A percentile compares a stretch with the other conserved stretches of the same genome.
These are phyloP conservation scores for Fusarium sp. DNA, from an alignment of 2,329 filamentous ascomycete species.

Conservation along the genomic window DNA sequence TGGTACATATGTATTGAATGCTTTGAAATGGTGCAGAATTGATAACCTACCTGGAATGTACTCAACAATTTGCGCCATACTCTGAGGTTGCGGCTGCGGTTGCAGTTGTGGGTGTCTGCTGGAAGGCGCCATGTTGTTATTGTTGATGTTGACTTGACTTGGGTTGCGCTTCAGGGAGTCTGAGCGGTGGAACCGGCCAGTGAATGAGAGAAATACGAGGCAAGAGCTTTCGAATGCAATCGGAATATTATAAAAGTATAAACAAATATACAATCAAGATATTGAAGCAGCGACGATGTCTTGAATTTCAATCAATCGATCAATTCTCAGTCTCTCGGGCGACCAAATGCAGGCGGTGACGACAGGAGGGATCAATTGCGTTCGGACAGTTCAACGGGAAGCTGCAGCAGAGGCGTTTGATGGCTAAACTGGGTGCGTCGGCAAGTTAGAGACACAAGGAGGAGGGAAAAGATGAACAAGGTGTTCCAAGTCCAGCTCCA, in stretches of 20 bases:
- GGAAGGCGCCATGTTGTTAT: constrained; percentile 62
- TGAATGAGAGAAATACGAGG: background rate
- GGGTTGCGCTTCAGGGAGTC: constrained; percentile 38
- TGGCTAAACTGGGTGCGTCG: background rate
- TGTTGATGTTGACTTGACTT: constrained; percentile 38
- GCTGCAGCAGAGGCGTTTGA: constrained; percentile 24
- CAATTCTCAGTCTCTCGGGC: constrained; percentile 16
- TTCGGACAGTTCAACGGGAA: constrained; percentile 25
- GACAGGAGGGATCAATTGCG: constrained; percentile 17
- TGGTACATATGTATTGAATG: constrained; percentile 14
- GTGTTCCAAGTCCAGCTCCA: constrained; percentile 27
- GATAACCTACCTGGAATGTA: constrained; percentile 86
- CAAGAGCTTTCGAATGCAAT: constrained; percentile 12
- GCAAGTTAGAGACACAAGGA: background rate
- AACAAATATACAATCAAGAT: constrained; percentile 25
- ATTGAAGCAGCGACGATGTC: constrained; percentile 25
- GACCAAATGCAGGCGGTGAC: constrained; percentile 40
- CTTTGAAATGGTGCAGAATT: background rate
- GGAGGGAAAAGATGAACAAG: background rate
- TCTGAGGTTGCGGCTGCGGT: constrained; percentile 53
- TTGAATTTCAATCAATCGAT: constrained; percentile 19
- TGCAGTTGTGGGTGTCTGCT: constrained; percentile 48
- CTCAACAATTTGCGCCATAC: constrained; percentile 90
- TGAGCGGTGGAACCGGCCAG: constrained; percentile 19
- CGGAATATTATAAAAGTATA: constrained; percentile 5